Conservation (phyloP, 2,329 filamentous ascomycete species). For the Cladosporium halotolerans region DNA sequence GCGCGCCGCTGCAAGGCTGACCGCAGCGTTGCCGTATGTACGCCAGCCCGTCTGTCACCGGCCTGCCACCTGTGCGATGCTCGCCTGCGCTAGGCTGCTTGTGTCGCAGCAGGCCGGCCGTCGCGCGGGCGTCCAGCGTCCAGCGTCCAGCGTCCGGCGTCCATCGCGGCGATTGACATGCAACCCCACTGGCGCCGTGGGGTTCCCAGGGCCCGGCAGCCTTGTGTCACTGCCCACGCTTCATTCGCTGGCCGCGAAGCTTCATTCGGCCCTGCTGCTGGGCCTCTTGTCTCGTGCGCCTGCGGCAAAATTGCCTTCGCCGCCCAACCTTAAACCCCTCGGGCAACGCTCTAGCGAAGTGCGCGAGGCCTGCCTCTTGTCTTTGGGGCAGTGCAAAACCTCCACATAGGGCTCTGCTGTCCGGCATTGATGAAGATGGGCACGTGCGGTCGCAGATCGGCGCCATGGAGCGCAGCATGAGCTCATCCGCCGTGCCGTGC, state of each 20-base stretch:
- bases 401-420: conserved; percentile 6
- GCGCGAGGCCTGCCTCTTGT: background rate
- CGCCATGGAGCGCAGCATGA: too few relatives aligned
- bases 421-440: conserved; percentile 1
- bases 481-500: too few relatives aligned
- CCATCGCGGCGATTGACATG: conserved; percentile 4
- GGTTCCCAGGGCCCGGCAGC: conserved; percentile 7
- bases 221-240: background rate
- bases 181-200: conserved; percentile 7
- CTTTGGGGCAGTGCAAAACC: conserved; percentile 9
- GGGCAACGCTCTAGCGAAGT: background rate
- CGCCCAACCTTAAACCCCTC: background rate
- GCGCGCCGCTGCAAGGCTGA: conserved; percentile 10
- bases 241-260: background rate
- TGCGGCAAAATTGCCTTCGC: conserved; percentile 2
- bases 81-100: background rate
- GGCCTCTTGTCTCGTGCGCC: conserved; percentile 1
- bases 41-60: background rate
- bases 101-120: background rate
- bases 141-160: too few relatives aligned
- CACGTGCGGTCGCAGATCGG: background rate
- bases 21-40: background rate
- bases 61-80: background rate
- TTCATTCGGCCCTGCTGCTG: conserved; percentile 5
- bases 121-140: too few relatives aligned